Conservation (phyloP, 1,284 basidiomycete species). For the Fomitopsis schrenkii region DNA sequence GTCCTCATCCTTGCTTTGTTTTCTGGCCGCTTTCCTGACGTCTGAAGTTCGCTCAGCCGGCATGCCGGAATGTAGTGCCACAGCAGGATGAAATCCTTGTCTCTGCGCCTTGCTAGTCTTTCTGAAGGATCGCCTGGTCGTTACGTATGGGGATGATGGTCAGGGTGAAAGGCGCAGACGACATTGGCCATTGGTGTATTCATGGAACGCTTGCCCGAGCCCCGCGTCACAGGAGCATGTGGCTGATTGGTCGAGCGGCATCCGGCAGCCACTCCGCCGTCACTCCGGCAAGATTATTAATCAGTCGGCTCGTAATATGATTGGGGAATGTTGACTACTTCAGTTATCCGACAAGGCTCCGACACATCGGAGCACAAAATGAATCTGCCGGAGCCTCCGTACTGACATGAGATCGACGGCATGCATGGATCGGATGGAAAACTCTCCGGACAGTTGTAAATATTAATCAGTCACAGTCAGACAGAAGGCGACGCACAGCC, state of each 20-base stretch:
- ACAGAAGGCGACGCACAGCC: not conserved
- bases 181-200: not conserved
- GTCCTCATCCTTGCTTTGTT: constrained; percentile 23
- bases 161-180: not conserved
- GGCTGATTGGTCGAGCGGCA: not conserved
- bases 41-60: constrained; percentile 20
- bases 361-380: not conserved
- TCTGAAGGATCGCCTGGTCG: not conserved
- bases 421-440: not conserved
- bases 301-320: not conserved
- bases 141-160: constrained; percentile 1
- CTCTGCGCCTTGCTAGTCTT: not conserved
- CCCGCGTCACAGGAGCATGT: not conserved
- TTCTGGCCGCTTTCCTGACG: constrained; percentile 22
- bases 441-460: too few relatives aligned
- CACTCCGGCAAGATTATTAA: not conserved
- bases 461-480: not conserved
- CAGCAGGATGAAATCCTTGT: not conserved
- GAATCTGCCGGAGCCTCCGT: not conserved
- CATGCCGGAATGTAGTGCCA: constrained; percentile 11
- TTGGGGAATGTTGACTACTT: not conserved
- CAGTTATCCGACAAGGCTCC: not conserved
- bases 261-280: not conserved
- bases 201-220: not conserved
- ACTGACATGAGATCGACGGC: not conserved